phyloP scores from a whole-genome alignment of 768 basidiomycete species.

The Tulasnella sp. region DNA sequence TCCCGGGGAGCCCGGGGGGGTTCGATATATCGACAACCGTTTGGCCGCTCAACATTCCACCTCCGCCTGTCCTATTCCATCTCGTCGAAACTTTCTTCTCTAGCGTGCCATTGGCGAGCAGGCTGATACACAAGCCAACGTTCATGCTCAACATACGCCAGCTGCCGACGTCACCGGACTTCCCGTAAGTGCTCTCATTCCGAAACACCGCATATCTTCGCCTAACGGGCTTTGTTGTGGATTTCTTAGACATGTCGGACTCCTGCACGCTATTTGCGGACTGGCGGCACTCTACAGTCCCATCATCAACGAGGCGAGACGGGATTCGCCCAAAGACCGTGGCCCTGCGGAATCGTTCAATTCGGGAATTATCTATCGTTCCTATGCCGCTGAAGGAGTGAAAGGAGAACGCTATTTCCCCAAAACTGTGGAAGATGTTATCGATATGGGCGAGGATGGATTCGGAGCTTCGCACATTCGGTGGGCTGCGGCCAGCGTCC shows the following conservation, averaged over 20 bases:
- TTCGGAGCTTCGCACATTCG: slow-evolving; percentile 4
- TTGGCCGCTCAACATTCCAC: slow-evolving; percentile 24
- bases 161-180: slow-evolving; percentile 19
- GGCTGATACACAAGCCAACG: slow-evolving; percentile 26
- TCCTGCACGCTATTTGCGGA: slow-evolving; percentile 29
- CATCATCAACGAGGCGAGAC: slow-evolving; percentile 10
- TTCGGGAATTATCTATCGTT: background rate
- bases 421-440: background rate
- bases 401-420: background rate
- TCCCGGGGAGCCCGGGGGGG: background rate
- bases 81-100: slow-evolving; percentile 29
- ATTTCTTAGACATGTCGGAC: background rate
- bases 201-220: background rate
- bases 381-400: background rate
- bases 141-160: slow-evolving; percentile 13
- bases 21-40: background rate
- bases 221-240: too few relatives aligned
- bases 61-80: slow-evolving; percentile 18
- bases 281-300: slow-evolving; percentile 27
- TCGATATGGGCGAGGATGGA: background rate
- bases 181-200: background rate
- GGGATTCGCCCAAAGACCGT: background rate
- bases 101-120: slow-evolving; percentile 5
- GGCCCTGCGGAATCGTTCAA: background rate
- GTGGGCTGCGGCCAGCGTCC: background rate